These are phyloP conservation scores for Favolaschia claudopus DNA, from an alignment of 768 basidiomycete genomes.

Conservation along the genomic window DNA sequence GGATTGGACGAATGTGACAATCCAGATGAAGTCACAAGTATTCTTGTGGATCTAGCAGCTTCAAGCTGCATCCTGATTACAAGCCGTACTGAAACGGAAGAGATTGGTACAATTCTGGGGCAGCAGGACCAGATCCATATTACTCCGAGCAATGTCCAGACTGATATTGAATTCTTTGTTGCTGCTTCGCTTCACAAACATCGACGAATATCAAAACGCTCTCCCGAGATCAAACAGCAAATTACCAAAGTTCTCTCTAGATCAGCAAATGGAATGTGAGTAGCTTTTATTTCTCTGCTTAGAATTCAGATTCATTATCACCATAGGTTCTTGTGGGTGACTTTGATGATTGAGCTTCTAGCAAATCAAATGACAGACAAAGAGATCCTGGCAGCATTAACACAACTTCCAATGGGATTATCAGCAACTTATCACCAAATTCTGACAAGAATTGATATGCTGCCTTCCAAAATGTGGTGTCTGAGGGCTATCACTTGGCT, in stretches of 20 bases:
- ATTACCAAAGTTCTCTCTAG: constrained; percentile 7
- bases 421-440: constrained; percentile 20
- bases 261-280: constrained; percentile 22
- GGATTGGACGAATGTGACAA: constrained; percentile 19
- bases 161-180: constrained; percentile 15
- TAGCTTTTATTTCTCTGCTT: not conserved
- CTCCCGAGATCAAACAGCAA: constrained; percentile 7
- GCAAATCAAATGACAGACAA: constrained; percentile 15
- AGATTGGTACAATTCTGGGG: not conserved
- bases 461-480: constrained; percentile 11
- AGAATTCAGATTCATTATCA: not conserved
- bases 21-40: constrained; percentile 7
- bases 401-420: constrained; percentile 15
- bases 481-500: constrained; percentile 16
- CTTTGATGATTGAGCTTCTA: constrained; percentile 17
- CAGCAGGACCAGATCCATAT: constrained; percentile 8
- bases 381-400: constrained; percentile 5
- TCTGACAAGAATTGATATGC: constrained; percentile 10
- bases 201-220: constrained; percentile 4
- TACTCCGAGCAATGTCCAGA: not conserved
- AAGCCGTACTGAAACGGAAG: constrained; percentile 14
- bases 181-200: constrained; percentile 1
- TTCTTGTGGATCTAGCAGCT: not conserved
- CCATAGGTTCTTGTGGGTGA: constrained; percentile 21
- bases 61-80: constrained; percentile 10